Base-by-base conservation (phyloP, 257 asterid genomes). In the Asclepias syriaca region DNA sequence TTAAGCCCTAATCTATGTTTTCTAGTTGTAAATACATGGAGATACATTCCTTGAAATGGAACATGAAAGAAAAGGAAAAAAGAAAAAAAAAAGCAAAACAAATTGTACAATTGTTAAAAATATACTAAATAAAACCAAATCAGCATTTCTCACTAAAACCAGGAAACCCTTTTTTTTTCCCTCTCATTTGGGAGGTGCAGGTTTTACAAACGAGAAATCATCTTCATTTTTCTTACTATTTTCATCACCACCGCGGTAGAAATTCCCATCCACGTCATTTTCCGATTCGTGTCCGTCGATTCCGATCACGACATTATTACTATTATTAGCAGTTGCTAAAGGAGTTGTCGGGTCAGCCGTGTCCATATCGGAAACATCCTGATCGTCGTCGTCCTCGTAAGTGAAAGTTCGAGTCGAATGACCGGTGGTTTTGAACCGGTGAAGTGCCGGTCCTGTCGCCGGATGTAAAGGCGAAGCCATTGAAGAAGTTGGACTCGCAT, bases 131-230 rank as follows among this genome's bases (percentile, higher is more conserved):
- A 3, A 34, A 34, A 34, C 39, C 39, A 34, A 34, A 34, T 34
- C 39, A 0, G 39, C 39, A 34, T 34, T 34, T 34, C 5, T 3
- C 39, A 2, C 5, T 3, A 4, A 34, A 1, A 2, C 39, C 39
- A 34, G 39, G 39, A 34, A 34, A 34, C 39, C 39, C 0, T 34
- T 34, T 34, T 34, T 29, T 29, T 34, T 29, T 29, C 0, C 0
- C 0, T 3, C 5, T 34, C 81, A 83, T 72, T 81, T 77, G 40
- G 72, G 79, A 40, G 84, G 79, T 29, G 82, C 86, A 19, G 94
- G 91, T 72, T 81, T 86, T 14, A 72, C 88, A 51, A 93, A 93
- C 50, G 97, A 90, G 85, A 90, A 90, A 66, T 90, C 94, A 16
- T 81, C 88, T 67, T 75, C 87, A 18, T 79, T 82, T 83, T 81